A percentile compares a stretch with the other conserved stretches of the same genome.
Evolutionary conservation across 352 stramenopile genomes (phyloP).

Genomic region (Pythium brachiatum): DNA sequence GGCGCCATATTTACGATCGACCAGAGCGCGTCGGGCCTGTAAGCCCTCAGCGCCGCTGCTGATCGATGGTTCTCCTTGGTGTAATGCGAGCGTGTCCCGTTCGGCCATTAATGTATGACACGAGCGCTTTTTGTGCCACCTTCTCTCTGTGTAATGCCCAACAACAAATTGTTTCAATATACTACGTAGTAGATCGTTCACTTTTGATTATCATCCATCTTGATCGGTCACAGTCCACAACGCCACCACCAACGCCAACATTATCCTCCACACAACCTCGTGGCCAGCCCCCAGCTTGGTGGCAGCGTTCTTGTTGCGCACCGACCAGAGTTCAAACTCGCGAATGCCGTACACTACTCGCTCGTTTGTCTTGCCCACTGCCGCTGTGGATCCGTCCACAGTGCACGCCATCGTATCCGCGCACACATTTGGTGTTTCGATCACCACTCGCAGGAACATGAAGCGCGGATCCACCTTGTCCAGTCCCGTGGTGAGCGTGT

Average conservation of each 20-base stretch:
- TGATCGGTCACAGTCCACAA: neutral
- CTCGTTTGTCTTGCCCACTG: slow-evolving; percentile 39
- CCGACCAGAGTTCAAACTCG: slow-evolving; percentile 74
- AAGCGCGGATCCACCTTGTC: slow-evolving; percentile 45
- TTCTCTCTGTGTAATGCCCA: neutral
- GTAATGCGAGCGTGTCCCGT: slow-evolving; percentile 26
- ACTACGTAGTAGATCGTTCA: slow-evolving; percentile 14
- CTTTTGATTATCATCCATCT: neutral
- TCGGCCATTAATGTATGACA: slow-evolving; percentile 26
- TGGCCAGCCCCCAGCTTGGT: neutral
- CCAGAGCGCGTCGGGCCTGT: slow-evolving; percentile 68
- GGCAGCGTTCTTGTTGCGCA: slow-evolving; percentile 46
- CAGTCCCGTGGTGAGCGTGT: slow-evolving; percentile 50
- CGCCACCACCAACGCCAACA: neutral
- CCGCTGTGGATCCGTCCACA: slow-evolving; percentile 24
- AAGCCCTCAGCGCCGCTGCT: slow-evolving; percentile 23
- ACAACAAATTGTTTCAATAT: slow-evolving; percentile 15
- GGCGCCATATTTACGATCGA: slow-evolving; percentile 76
- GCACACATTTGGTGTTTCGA: slow-evolving; percentile 52
- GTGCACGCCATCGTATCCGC: slow-evolving; percentile 37
- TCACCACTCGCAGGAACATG: slow-evolving; percentile 50
- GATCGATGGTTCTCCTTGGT: slow-evolving; percentile 24
- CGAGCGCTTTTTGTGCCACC: slow-evolving; percentile 17
- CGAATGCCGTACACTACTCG: slow-evolving; percentile 76
- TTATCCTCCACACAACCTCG: neutral